These are phyloP conservation scores for Mollisia scopiformis DNA, from an alignment of 2,329 filamentous ascomycete genomes.

Conservation along the genomic window DNA sequence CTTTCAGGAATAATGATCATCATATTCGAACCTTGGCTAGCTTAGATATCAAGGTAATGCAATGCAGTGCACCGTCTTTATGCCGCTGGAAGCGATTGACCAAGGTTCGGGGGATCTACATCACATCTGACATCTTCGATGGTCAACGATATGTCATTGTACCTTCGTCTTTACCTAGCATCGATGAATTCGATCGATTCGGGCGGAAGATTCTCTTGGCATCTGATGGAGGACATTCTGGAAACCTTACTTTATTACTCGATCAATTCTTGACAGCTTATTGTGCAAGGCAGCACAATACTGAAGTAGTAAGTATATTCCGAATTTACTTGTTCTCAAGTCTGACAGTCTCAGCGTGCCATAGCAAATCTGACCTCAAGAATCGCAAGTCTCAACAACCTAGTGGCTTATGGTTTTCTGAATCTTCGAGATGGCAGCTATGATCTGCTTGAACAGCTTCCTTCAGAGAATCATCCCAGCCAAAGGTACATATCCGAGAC, in stretches of 20 bases:
- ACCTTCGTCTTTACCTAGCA: constrained; percentile 15
- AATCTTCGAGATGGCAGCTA: constrained; percentile 22
- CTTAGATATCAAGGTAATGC: constrained; percentile 17
- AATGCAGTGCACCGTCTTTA: constrained; percentile 13
- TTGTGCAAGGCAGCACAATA: constrained; percentile 1
- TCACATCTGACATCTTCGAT: constrained; percentile 18
- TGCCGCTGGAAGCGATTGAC: constrained; percentile 23
- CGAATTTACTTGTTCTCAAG: too few relatives aligned
- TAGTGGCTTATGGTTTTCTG: constrained; percentile 24
- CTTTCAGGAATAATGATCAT: not conserved
- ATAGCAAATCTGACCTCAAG: constrained; percentile 14
- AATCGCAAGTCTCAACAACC: constrained; percentile 22
- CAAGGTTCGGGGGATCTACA: constrained; percentile 21
- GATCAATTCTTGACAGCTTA: constrained; percentile 20
- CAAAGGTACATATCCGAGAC: constrained; percentile 22
- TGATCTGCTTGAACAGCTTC: constrained; percentile 11
- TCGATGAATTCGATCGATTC: constrained; percentile 20
- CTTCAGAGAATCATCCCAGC: not conserved
- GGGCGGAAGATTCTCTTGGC: constrained; percentile 17
- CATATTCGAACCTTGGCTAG: not conserved
- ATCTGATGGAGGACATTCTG: constrained; percentile 18
- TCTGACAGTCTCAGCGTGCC: constrained; percentile 5
- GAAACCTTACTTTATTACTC: constrained; percentile 16
- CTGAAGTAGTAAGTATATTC: constrained; percentile 8
- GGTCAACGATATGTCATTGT: constrained; percentile 22